Conservation (phyloP, 2,329 filamentous ascomycete genomes). For the Penicillium brasilianum region DNA sequence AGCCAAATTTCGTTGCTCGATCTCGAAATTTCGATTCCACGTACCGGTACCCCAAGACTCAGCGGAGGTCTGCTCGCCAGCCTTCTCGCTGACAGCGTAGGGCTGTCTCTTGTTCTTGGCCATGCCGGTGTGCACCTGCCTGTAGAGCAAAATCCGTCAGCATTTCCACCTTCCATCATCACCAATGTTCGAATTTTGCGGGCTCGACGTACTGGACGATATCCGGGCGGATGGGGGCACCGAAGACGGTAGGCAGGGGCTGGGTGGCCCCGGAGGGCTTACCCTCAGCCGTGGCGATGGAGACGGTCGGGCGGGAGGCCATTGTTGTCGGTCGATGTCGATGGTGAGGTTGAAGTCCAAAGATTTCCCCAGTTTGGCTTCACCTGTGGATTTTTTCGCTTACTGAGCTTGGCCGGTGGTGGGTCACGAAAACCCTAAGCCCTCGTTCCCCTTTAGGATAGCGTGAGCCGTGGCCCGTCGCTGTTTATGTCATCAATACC, state of each 20-base stretch:
- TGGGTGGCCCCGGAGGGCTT: constrained; percentile 85
- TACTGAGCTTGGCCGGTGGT: constrained; percentile 38
- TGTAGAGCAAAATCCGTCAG: constrained; percentile 47
- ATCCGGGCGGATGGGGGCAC: constrained; percentile 94
- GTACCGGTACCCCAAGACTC: constrained; percentile 99
- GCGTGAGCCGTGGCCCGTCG: not conserved
- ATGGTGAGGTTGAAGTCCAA: constrained; percentile 47
- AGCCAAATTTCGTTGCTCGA: constrained; percentile 22
- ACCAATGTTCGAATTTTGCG: constrained; percentile 20
- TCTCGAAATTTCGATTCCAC: constrained; percentile 48
- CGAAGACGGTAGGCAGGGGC: constrained; percentile 96
- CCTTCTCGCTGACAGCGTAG: constrained; percentile 99
- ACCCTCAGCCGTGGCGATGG: constrained; percentile 96
- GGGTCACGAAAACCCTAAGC: constrained; percentile 45
- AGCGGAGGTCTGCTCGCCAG: constrained; percentile 99
- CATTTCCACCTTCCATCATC: constrained; percentile 26
- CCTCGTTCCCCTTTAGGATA: constrained; percentile 30
- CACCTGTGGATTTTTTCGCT: constrained; percentile 52
- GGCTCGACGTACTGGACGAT: constrained; percentile 80
- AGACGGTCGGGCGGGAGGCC: constrained; percentile 96
- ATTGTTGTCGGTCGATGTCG: constrained; percentile 63
- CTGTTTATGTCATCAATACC: constrained; percentile 10
- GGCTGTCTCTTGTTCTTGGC: constrained; percentile 99
- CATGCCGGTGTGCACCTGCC: constrained; percentile 92
- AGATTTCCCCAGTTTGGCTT: constrained; percentile 36